These are phyloP conservation scores for Marasmius sp. DNA, from an alignment of 1,284 basidiomycete genomes.

Conservation along the genomic window DNA sequence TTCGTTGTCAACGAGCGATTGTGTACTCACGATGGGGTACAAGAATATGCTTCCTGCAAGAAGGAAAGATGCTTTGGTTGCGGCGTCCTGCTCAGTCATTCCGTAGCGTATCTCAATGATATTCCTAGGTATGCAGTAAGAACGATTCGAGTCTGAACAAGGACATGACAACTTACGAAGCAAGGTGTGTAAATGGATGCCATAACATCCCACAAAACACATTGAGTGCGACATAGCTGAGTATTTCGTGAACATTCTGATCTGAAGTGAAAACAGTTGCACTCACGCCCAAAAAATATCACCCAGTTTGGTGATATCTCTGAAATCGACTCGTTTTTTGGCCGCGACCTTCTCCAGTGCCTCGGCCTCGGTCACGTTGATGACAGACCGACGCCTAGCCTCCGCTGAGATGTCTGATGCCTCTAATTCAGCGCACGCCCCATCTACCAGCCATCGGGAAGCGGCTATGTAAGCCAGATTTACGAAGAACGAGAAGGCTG, in stretches of 20 bases:
- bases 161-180: constrained; percentile 49
- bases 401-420: constrained; percentile 58
- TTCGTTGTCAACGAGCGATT: neutral
- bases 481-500: constrained; percentile 62
- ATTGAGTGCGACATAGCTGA: constrained; percentile 70
- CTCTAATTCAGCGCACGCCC: constrained; percentile 61
- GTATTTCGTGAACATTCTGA: constrained; percentile 2
- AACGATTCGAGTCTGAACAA: neutral
- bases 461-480: constrained; percentile 67
- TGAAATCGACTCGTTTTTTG: constrained; percentile 60
- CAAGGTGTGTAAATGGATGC: constrained; percentile 77
- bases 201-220: constrained; percentile 77
- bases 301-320: constrained; percentile 63
- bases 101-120: constrained; percentile 70
- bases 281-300: constrained; percentile 81
- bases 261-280: neutral
- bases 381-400: constrained; percentile 41
- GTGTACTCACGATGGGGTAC: constrained; percentile 59
- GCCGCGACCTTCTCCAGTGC: constrained; percentile 65
- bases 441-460: constrained; percentile 62
- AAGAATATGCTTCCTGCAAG: constrained; percentile 74
- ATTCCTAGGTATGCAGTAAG: constrained; percentile 46
- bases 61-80: constrained; percentile 68
- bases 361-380: constrained; percentile 54
- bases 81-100: constrained; percentile 60